phyloP scores from a whole-genome alignment of 805 yeast species.

The Suhomyces vadensis region DNA sequence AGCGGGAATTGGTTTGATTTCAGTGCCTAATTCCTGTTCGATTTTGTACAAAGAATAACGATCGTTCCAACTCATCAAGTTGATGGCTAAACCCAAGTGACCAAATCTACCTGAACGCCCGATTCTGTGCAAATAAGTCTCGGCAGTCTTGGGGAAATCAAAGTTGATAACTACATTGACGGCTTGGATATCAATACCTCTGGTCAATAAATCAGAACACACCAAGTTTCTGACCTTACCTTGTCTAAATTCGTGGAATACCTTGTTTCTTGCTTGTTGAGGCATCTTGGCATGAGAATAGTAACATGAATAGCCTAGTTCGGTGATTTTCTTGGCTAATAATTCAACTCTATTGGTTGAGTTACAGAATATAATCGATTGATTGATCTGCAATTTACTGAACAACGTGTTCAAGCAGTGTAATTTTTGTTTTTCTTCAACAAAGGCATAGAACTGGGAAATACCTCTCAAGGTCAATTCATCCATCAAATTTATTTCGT shows the following conservation, averaged over 20 bases:
- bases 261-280: slow-evolving; percentile 94
- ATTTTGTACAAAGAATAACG: slow-evolving; percentile 90
- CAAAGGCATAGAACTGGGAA: slow-evolving; percentile 97
- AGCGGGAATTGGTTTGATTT: slow-evolving; percentile 95
- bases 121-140: slow-evolving; percentile 95
- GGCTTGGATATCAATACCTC: slow-evolving; percentile 99
- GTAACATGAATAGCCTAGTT: slow-evolving; percentile 93
- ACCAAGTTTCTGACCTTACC: slow-evolving; percentile 97
- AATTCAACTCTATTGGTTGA: slow-evolving; percentile 95
- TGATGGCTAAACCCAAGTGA: slow-evolving; percentile 95
- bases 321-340: slow-evolving; percentile 93
- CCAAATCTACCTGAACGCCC: slow-evolving; percentile 99
- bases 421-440: slow-evolving; percentile 92
- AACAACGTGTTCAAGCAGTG: slow-evolving; percentile 95
- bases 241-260: slow-evolving; percentile 97
- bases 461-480: slow-evolving; percentile 95
- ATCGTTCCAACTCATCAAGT: slow-evolving; percentile 95
- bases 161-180: slow-evolving; percentile 97
- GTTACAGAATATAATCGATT: slow-evolving; percentile 95
- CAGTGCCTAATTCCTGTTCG: slow-evolving; percentile 97
- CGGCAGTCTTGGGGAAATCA: slow-evolving; percentile 98
- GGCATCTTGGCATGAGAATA: slow-evolving; percentile 98
- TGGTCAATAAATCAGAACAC: slow-evolving; percentile 92
- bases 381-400: slow-evolving; percentile 92
- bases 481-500: slow-evolving; percentile 96